phyloP scores from a whole-genome alignment of 306 rosid genomes.

The Trichosanthes cucumerina region DNA sequence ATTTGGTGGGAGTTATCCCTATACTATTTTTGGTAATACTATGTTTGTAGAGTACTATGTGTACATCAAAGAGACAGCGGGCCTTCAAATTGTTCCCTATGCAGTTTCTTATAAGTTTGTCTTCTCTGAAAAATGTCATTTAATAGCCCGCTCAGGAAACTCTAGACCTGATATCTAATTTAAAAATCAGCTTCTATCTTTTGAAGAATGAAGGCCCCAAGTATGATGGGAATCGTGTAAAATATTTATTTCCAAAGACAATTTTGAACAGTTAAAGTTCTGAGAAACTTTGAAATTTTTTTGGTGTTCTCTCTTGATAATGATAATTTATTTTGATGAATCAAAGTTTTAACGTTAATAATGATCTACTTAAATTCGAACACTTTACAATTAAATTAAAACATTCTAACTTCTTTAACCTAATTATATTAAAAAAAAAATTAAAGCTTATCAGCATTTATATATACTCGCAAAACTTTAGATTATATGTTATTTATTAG shows the following conservation, averaged over 20 bases:
- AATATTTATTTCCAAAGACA: background rate
- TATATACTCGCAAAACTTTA: background rate
- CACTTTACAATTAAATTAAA: no score
- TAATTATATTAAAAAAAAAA: no score
- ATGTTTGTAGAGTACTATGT: background rate
- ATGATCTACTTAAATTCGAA: background rate
- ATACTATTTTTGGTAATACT: background rate
- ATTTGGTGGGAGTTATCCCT: slow-evolving; percentile 4
- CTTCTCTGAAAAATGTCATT: background rate
- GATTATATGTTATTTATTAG: background rate
- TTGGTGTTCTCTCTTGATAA: background rate
- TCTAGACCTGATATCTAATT: background rate
- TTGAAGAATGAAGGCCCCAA: background rate
- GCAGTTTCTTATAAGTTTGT: background rate
- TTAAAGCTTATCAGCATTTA: background rate
- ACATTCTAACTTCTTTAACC: no score
- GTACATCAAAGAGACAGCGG: background rate
- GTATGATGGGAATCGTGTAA: background rate
- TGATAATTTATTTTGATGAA: background rate
- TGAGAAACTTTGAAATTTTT: background rate
- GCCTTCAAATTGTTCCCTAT: background rate
- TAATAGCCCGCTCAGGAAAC: background rate
- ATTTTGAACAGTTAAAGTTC: background rate
- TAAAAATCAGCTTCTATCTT: background rate
- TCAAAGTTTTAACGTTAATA: background rate